Conservation (phyloP, 2,329 filamentous ascomycete genomes). For the Botrytis squamosa region DNA sequence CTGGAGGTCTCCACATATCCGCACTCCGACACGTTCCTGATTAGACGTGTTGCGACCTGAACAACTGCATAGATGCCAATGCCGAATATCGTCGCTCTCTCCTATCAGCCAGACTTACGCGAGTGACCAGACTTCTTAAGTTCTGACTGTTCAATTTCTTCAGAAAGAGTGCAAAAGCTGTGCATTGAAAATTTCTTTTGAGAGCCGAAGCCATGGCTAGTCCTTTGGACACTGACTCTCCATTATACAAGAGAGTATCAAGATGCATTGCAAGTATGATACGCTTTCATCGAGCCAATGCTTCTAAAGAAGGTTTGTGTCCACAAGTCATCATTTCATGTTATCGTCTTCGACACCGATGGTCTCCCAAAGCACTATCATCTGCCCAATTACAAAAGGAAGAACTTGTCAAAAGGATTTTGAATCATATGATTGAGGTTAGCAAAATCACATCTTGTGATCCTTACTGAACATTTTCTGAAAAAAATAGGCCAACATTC, state of each 20-base stretch:
- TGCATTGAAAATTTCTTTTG: not conserved
- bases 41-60: not conserved
- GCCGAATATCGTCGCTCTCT: not conserved
- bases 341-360: constrained; percentile 15
- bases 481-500: not conserved
- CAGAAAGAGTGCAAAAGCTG: not conserved
- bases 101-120: not conserved
- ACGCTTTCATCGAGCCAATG: constrained; percentile 17
- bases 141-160: not conserved
- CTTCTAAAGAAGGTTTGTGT: constrained; percentile 19
- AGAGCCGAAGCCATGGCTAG: not conserved
- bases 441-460: not conserved
- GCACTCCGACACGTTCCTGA: not conserved
- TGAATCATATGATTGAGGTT: constrained; percentile 20
- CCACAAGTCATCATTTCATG: constrained; percentile 20
- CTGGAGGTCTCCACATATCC: not conserved
- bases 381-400: constrained; percentile 13
- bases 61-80: not conserved
- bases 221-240: not conserved
- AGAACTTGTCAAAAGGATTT: constrained; percentile 10
- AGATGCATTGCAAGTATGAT: constrained; percentile 19
- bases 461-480: not conserved
- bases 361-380: constrained; percentile 9
- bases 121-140: not conserved
- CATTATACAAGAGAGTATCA: constrained; percentile 12